These are phyloP conservation scores for Chaetomium cochliodes DNA, from an alignment of 495 filamentous ascomycete genomes.

Conservation along the genomic window DNA sequence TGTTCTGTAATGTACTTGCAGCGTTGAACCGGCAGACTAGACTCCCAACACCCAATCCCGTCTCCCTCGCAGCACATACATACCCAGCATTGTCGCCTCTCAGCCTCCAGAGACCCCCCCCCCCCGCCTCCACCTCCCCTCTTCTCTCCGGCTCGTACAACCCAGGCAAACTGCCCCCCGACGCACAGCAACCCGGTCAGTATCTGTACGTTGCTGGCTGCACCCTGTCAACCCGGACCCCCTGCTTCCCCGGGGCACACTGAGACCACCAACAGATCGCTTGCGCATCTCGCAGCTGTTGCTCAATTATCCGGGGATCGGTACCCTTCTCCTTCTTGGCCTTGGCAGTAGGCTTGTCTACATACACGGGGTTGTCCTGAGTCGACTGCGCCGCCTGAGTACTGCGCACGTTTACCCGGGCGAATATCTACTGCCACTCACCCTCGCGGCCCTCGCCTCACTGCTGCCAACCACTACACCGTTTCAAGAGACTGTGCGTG, in stretches of 20 bases:
- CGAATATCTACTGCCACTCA: conserved; percentile 36
- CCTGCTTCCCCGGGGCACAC: conserved; percentile 5
- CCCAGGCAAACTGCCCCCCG: conserved; percentile 14
- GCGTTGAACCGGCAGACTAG: conserved; percentile 24
- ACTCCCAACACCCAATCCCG: conserved; percentile 22
- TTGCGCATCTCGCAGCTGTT: conserved; percentile 32
- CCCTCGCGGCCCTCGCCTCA: conserved; percentile 26
- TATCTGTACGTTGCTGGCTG: conserved; percentile 17
- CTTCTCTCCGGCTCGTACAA: conserved; percentile 1
- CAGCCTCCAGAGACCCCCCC: conserved; percentile 10
- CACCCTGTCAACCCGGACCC: conserved; percentile 12
- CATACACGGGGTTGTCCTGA: conserved; percentile 19
- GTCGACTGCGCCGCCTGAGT: conserved; percentile 37
- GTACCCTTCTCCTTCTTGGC: conserved; percentile 29
- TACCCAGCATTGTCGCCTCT: conserved; percentile 16
- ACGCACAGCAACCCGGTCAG: conserved; percentile 23
- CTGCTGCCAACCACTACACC: conserved; percentile 19
- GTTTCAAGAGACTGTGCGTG: conserved; percentile 4
- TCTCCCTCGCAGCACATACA: conserved; percentile 20
- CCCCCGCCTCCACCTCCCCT: conserved; percentile 3
- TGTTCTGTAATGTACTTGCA: conserved; percentile 20
- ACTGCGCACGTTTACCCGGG: conserved; percentile 35
- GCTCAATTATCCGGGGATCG: conserved; percentile 41
- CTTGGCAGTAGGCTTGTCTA: conserved; percentile 31
- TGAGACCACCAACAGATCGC: conserved; percentile 33